Evolutionary conservation across 768 basidiomycete genomes (phyloP), one percentile per base, ranked within the genome.

Genomic region (Gloeopeniophorella convolvens): DNA sequence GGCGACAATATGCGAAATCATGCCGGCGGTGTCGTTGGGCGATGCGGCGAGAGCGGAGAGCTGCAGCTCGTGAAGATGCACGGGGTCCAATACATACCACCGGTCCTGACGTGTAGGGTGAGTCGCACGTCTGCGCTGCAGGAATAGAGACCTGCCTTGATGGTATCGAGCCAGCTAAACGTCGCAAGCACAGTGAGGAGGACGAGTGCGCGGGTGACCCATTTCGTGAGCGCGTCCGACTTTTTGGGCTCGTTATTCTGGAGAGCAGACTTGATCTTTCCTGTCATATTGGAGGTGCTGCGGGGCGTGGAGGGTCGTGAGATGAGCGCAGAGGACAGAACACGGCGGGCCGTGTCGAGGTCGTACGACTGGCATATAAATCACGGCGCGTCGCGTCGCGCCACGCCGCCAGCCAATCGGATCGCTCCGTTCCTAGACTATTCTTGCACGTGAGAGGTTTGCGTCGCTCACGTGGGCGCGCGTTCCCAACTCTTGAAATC

Each of bases 61-160:
- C 11, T 85, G 79, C 28, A 96, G 78, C 54, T 79, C 70, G 63
- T 94, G 86, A 13, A 97, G 70, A 42, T 69, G 69, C 3, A 69
- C 67, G 2, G 85, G 88, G 61, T 90, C 80, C 51, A 98, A 78
- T 50, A 92, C 80, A 66, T 95, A 97, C 80, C 85, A 97, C 49
- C 80, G 80, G 40, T 85, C 74, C 92, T 94, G 53, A n/a, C n/a
- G n/a, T n/a, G n/a, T n/a, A n/a, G n/a, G n/a, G n/a, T n/a, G n/a
- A n/a, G n/a, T n/a, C n/a, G n/a, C n/a, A n/a, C n/a, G n/a, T n/a
- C n/a, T n/a, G n/a, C n/a, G n/a, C n/a, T n/a, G 16, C 12, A 24
- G 15, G n/a, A 7, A 12, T 7, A 18, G 4, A 16, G 16, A 13
- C 16, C 3, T 18, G 50, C 57, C 35, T 58, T 58, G 49, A 58